Evolutionary conservation across 225 moss, liverwort and hornwort genomes (phyloP).

Genomic region (Pseudoscleropodium purum): DNA sequence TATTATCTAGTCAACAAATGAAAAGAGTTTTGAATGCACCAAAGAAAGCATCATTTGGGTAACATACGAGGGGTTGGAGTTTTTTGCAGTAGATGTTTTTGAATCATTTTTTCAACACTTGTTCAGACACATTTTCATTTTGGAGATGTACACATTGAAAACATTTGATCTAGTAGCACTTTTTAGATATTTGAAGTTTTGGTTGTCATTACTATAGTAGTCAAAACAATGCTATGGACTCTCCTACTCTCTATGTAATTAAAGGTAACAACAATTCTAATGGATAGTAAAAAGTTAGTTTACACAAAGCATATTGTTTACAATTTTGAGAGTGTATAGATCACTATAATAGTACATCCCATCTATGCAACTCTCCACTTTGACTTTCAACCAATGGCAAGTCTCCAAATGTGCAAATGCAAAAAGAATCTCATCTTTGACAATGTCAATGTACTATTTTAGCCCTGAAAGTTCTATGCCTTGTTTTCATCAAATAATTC

Average conservation of each 20-base stretch:
- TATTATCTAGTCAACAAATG: background rate
- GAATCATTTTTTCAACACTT: background rate
- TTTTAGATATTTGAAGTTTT: background rate
- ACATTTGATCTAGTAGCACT: background rate
- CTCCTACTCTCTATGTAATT: background rate
- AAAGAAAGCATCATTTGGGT: background rate
- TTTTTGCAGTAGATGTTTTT: rapidly evolving
- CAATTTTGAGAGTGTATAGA: background rate
- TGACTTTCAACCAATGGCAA: background rate
- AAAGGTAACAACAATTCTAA: background rate
- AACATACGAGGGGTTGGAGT: rapidly evolving
- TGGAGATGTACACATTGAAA: rapidly evolving
- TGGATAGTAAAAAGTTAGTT: background rate
- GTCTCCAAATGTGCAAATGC: background rate
- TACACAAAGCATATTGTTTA: background rate
- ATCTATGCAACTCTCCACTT: background rate
- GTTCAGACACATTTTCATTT: background rate
- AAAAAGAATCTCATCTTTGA: background rate
- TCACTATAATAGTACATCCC: background rate
- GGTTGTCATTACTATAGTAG: background rate
- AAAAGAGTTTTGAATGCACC: background rate
- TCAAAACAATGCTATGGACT: background rate
- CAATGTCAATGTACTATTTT: background rate
- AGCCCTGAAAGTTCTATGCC: rapidly evolving
- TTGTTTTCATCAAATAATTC: background rate